Base-by-base conservation (phyloP, 1,284 basidiomycete genomes). In the Ceratobasidium sp. region DNA sequence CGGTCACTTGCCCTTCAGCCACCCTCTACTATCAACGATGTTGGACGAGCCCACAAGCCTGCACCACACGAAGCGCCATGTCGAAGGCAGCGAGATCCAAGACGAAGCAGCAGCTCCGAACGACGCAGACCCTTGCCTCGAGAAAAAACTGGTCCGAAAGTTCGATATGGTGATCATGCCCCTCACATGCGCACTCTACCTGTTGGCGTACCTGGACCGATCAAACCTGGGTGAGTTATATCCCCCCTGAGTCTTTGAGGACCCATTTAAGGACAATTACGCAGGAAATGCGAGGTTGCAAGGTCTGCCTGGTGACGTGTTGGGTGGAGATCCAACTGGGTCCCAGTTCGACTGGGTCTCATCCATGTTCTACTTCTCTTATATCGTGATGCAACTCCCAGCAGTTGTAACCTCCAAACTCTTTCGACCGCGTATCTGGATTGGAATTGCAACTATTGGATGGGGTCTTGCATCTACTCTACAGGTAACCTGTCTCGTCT, bases 191-290 rank as follows among this genome's bases (percentile, higher is more conserved):
- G 79, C 91, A 29, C 84, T 92, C 46, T 93, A 93, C 78, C 84
- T 93, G 43, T 92, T 90, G 80, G 90, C 91, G 27, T 93, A 88
- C 78, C 84, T 93, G 63, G 91, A 92, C 80, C 86, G 92, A 58
- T 88, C 89, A 1, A 93, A 92, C 78, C 79, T 93, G 51, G 91
- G 76, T 76, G 27, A 31, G 27, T 34, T 27, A 11, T 27, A 9
- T 6, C 5, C 14, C 34, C 16, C 46, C 29, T 19, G 31, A 27
- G 46, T 19, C 1, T 34, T 27, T 27, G 13, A 14, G 27, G 39
- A 43, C 1, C 24, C 31, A 53, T 31, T 34, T 37, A 34, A 43
- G 27, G 46, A 24, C 5, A 27, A 56, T 37, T 34, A 27, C 41
- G 48, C 43, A 61, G 66, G 92, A 14, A 93, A 93, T 79, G 92